Evolutionary conservation across 208 protist genomes (phyloP).

Genomic region (Lotmaria passim): DNA sequence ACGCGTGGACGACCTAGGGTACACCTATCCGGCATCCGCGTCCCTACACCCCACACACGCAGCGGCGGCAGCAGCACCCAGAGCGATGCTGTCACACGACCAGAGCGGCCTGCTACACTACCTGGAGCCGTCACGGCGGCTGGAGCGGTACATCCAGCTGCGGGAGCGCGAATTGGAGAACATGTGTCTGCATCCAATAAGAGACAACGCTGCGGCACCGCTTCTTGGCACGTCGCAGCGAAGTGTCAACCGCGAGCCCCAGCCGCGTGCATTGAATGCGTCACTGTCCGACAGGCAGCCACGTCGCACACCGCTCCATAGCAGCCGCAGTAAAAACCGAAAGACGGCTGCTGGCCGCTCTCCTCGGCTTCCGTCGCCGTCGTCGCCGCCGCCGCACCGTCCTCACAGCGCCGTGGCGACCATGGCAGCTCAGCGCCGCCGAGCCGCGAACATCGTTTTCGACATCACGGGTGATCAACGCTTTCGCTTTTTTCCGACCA

Average conservation of each 20-base stretch:
- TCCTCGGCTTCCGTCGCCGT: too few species aligned
- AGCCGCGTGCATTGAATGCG: too few species aligned
- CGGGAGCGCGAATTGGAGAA: slow-evolving; percentile 58
- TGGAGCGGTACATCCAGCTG: slow-evolving; percentile 64
- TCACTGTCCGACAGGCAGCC: too few species aligned
- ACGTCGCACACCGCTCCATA: too few species aligned
- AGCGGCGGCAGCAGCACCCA: background rate
- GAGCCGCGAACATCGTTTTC: slow-evolving; percentile 77
- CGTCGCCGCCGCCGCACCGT: background rate
- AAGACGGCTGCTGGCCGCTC: too few species aligned
- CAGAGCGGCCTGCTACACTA: slow-evolving; percentile 23
- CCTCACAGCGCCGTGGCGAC: slow-evolving; percentile 22
- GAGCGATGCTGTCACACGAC: background rate
- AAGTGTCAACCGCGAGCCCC: background rate
- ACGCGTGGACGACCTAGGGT: slow-evolving; percentile 1
- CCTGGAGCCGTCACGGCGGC: slow-evolving; percentile 50
- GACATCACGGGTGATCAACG: slow-evolving; percentile 75
- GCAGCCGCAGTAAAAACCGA: slow-evolving; percentile 1
- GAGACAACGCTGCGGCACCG: slow-evolving; percentile 9
- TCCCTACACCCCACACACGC: background rate
- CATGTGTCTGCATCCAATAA: slow-evolving; percentile 27
- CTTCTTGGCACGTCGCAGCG: background rate
- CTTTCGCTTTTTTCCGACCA: slow-evolving; percentile 55
- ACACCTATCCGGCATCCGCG: background rate
- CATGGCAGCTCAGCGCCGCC: slow-evolving; percentile 37